Evolutionary conservation across 1,139 yeast genomes (phyloP), one percentile per base, ranked within the genome.

Genomic region (Scheffersomyces titani): DNA sequence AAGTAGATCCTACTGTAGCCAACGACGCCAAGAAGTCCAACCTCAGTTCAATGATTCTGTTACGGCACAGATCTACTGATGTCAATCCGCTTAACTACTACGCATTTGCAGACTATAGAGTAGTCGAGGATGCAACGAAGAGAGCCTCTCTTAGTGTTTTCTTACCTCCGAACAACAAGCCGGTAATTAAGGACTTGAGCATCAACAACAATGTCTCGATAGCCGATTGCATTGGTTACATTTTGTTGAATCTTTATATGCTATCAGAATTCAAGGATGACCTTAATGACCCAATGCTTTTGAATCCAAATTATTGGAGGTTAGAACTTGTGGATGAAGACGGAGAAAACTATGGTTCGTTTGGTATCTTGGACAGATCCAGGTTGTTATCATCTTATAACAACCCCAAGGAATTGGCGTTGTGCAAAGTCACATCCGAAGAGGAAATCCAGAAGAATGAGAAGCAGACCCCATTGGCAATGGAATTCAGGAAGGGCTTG

Each of bases 251-350:
- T 6, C 66, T 80, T 16, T 64, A 68, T 5, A 67, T 65, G 46
- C 49, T 60, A 4, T 59, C 73, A 0, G 72, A 70, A 1, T 65
- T 67, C 19, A 57, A 59, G 18, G 63, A 60, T 6, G 61, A 62
- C 1, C 57, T 58, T 24, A 59, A 60, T 5, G 67, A 65, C 30
- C 50, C 57, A 1, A 51, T 61, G 5, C 61, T 57, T 44, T 61
- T 73, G 53, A 81, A 87, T 61, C 90, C 92, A 0, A 88, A 88
- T 65, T 74, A 75, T 53, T 89, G 92, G 88, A 76, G 87, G 54
- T 64, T 89, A n/a, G 89, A 86, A 58, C 72, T 89, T 50, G 89
- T 87, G 0, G 96, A 89, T 66, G 94, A 89, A 59, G 93, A 88
- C 67, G 94, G 94, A 6, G 92, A 89, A 56, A 83, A 86, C n/a